A percentile compares a stretch with the other conserved stretches of the same genome.
phyloP scores from a whole-genome alignment of 441 rosid genomes.

The Brassica hybrid region DNA sequence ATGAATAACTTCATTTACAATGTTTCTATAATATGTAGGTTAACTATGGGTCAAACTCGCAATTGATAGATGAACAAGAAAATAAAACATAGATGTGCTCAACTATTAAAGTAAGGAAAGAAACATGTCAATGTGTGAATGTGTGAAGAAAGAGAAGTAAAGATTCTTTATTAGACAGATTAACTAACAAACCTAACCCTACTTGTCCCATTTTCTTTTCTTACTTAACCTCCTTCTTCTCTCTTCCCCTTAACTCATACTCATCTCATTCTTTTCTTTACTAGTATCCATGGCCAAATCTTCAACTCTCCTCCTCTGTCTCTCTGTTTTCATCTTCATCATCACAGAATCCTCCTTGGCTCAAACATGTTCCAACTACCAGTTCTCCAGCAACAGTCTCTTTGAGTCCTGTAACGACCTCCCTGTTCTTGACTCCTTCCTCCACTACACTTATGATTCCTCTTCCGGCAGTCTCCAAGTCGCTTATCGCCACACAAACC shows the following conservation, averaged over 20 bases:
- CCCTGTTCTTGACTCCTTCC: conserved; percentile 65
- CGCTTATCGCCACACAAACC: conserved; percentile 68
- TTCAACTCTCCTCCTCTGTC: conserved; percentile 34
- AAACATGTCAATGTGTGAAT: neutral
- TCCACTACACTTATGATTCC: conserved; percentile 72
- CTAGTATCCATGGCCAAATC: conserved; percentile 35
- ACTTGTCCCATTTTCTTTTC: conserved; percentile 29
- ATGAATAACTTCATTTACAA: conserved; percentile 16
- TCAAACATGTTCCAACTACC: conserved; percentile 62
- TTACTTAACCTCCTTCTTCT: neutral
- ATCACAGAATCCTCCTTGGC: conserved; percentile 40
- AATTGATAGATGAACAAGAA: conserved; percentile 37
- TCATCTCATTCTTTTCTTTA: neutral
- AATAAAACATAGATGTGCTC: neutral
- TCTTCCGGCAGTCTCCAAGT: conserved; percentile 58
- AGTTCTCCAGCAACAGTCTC: conserved; percentile 61
- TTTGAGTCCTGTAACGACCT: conserved; percentile 74
- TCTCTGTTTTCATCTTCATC: conserved; percentile 45
- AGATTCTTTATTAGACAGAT: conserved; percentile 35
- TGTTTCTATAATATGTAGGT: neutral
- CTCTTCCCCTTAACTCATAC: neutral
- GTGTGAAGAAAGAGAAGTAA: conserved; percentile 5
- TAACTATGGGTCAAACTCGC: neutral
- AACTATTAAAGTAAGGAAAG: conserved; percentile 11
- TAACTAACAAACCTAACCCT: conserved; percentile 45